Evolutionary conservation across 371 early-diverging fungal genomes (phyloP), one percentile per base, ranked within the genome.

Genomic region (Mucor sp.): DNA sequence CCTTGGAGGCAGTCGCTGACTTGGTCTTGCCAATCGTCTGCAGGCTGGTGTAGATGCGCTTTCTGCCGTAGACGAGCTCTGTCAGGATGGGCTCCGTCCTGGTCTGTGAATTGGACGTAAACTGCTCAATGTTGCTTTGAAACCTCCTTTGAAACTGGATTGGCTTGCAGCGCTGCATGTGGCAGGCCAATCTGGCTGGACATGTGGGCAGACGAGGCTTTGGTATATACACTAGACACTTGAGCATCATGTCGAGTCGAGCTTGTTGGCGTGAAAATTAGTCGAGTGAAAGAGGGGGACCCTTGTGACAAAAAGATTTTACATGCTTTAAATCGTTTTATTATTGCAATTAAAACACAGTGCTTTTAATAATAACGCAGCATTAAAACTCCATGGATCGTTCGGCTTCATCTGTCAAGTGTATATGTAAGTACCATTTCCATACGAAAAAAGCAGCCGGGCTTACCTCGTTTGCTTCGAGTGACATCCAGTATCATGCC

Each of bases 51-150:
- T 85, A 88, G 35, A 84, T 81, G 27, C 88, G 79, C 28, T 84
- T 81, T 55, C 88, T 73, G 4, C 88, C 88, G 66, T 84, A 83
- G 1, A 85, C 75, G 60, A 76, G 72, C 67, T 88, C 88, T 14
- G 81, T 83, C 60, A 85, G 67, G 12, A 85, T 70, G 17, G 80
- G 58, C 6, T 56, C 56, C 17, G 17, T 30, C 32, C 32, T 56
- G 15, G 28, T 56, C 28, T 56, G 56, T 17, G 56, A 30, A 32
- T 56, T 56, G 28, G 56, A 56, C 32, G 56, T 56, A 56, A 56
- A 56, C 15, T 27, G 32, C 15, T 32, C 56, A 32, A 56, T 28
- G 32, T n/a, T 56, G n/a, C 50, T 50, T 23, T 56, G 32, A 56
- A 56, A 32, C 17, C 56, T 56, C 4, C n/a, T 56, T 17, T 56